Evolutionary conservation across 176 grass and related monocot species (phyloP).

Genomic region (Hordeum marinum): DNA sequence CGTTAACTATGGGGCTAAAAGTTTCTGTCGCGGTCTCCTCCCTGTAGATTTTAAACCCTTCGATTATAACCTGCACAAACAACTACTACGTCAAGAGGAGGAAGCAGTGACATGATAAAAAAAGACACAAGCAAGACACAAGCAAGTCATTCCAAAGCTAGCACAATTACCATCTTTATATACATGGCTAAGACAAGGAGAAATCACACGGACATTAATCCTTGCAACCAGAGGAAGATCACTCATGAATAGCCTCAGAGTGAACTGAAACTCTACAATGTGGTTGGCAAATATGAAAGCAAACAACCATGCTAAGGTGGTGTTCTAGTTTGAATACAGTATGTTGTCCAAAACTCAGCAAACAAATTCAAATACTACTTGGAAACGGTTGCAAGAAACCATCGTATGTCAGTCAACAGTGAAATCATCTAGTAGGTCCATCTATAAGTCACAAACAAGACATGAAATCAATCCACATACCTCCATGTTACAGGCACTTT

Average conservation of each 20-base stretch:
- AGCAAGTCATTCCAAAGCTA: neutral
- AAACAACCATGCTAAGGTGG: neutral
- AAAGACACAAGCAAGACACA: neutral
- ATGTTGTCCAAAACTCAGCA: no score
- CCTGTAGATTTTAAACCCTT: conserved; percentile 97
- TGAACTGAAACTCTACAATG: neutral
- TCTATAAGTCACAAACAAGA: no score
- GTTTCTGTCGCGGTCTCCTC: conserved; percentile 89
- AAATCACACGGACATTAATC: conserved; percentile 26
- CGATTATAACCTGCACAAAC: conserved; percentile 69
- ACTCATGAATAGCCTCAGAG: neutral
- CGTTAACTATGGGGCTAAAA: conserved; percentile 96
- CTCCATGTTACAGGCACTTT: no score
- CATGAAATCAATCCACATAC: no score
- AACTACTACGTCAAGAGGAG: neutral
- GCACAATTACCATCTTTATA: conserved; percentile 74
- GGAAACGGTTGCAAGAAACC: no score
- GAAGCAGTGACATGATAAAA: neutral
- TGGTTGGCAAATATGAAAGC: neutral
- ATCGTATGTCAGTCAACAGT: no score
- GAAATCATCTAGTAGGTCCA: no score
- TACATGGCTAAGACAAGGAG: conserved; percentile 35
- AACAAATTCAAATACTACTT: no score
- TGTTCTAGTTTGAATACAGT: neutral
- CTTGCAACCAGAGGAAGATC: neutral